phyloP scores from a whole-genome alignment of 352 stramenopile genomes.

The Phytophthora fragariaefolia region DNA sequence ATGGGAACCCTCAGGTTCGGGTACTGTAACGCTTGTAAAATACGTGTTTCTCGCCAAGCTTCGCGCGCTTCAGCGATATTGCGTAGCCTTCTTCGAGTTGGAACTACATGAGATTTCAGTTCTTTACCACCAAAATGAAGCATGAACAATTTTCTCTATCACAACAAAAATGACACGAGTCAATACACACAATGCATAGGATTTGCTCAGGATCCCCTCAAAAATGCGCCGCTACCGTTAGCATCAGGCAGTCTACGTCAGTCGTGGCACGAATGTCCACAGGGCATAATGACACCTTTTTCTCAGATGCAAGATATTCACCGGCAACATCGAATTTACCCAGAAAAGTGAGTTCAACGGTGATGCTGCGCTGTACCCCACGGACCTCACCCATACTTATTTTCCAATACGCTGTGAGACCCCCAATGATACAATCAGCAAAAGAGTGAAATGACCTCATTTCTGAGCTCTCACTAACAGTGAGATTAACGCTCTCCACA shows the following conservation, averaged over 20 bases:
- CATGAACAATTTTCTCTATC: constrained; percentile 79
- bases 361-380: constrained; percentile 71
- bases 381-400: constrained; percentile 65
- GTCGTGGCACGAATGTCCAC: constrained; percentile 78
- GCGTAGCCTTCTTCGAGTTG: constrained; percentile 54
- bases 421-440: neutral
- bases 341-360: constrained; percentile 78
- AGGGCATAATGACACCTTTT: constrained; percentile 69
- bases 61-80: constrained; percentile 62
- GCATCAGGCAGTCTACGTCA: constrained; percentile 76
- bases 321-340: constrained; percentile 84
- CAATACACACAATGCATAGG: neutral
- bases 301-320: constrained; percentile 79
- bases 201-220: neutral
- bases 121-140: constrained; percentile 74
- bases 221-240: constrained; percentile 54
- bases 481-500: constrained; percentile 72
- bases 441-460: constrained; percentile 41
- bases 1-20: constrained; percentile 75
- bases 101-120: constrained; percentile 62
- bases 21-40: constrained; percentile 74
- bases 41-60: constrained; percentile 76
- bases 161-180: constrained; percentile 2
- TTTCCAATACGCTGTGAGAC: neutral
- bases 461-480: constrained; percentile 63